Evolutionary conservation across 2,329 filamentous ascomycete species (phyloP).

Genomic region (Cordyceps cicadae): DNA sequence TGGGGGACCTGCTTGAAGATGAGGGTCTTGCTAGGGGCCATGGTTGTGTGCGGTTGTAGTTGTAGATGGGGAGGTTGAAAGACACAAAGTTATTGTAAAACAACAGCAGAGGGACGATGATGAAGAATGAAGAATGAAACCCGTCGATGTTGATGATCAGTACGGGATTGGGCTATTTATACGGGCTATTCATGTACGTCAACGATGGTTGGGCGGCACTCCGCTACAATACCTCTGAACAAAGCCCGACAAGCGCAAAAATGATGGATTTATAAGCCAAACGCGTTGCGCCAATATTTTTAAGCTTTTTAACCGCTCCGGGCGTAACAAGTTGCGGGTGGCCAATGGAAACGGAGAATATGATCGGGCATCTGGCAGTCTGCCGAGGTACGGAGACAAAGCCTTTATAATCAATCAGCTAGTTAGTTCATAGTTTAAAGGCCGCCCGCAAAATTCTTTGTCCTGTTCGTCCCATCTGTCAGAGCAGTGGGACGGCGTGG

Average conservation of each 20-base stretch:
- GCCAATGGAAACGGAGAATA: background rate
- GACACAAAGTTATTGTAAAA: no score
- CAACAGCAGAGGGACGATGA: no score
- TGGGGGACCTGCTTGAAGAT: conserved; percentile 63
- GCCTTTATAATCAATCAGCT: background rate
- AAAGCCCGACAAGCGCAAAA: background rate
- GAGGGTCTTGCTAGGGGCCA: conserved; percentile 59
- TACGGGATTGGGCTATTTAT: background rate
- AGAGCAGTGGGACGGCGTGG: background rate
- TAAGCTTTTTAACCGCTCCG: background rate
- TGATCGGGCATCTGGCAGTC: background rate
- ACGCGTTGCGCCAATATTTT: background rate
- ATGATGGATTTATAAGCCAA: conserved; percentile 4
- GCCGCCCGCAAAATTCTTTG: no score
- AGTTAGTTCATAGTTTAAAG: background rate
- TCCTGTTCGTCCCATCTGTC: background rate
- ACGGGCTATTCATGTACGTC: background rate
- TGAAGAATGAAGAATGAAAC: background rate
- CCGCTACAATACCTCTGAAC: background rate
- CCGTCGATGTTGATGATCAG: background rate
- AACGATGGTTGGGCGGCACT: background rate
- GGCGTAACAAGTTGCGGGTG: background rate
- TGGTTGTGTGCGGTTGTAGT: conserved; percentile 14
- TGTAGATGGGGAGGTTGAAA: no score
- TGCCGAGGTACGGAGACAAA: background rate